Conservation (phyloP, 2,329 filamentous ascomycete species). For the Pleomassaria siparia region DNA sequence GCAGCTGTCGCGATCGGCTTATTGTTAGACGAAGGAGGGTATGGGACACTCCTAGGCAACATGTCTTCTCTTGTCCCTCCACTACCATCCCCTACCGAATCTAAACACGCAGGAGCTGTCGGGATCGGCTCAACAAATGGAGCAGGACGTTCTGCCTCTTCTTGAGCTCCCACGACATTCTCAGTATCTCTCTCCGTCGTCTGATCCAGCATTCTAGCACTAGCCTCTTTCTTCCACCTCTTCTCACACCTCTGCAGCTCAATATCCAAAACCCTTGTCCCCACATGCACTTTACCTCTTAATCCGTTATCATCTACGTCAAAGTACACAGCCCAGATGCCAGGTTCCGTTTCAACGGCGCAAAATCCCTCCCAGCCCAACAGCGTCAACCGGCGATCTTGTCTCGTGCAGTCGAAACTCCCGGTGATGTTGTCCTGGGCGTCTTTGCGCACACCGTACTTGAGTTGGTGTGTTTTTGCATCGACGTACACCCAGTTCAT, state of each 20-base stretch:
- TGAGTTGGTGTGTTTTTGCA: constrained; percentile 36
- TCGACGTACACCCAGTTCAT: constrained; percentile 46
- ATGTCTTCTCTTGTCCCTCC: no score
- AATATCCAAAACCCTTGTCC: constrained; percentile 57
- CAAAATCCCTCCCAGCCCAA: constrained; percentile 44
- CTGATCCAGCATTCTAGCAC: constrained; percentile 30
- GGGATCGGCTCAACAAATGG: no score
- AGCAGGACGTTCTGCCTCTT: no score
- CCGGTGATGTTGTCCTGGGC: constrained; percentile 41
- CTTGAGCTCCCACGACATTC: no score
- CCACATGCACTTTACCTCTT: constrained; percentile 47
- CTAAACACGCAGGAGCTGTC: no score
- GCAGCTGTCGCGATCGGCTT: no score
- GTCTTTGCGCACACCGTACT: constrained; percentile 38
- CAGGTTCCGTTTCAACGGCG: constrained; percentile 38
- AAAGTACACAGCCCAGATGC: constrained; percentile 47
- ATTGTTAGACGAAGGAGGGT: no score
- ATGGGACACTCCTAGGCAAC: no score
- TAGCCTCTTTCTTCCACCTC: constrained; percentile 38
- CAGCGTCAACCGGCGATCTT: constrained; percentile 40
- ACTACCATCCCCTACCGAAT: no score
- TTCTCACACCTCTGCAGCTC: constrained; percentile 58
- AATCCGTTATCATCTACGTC: constrained; percentile 48
- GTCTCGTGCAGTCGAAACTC: constrained; percentile 42
- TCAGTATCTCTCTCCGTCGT: no score